Evolutionary conservation across 371 early-diverging fungal genomes (phyloP), one percentile per base, ranked within the genome.

Genomic region (Mortierella sp.): DNA sequence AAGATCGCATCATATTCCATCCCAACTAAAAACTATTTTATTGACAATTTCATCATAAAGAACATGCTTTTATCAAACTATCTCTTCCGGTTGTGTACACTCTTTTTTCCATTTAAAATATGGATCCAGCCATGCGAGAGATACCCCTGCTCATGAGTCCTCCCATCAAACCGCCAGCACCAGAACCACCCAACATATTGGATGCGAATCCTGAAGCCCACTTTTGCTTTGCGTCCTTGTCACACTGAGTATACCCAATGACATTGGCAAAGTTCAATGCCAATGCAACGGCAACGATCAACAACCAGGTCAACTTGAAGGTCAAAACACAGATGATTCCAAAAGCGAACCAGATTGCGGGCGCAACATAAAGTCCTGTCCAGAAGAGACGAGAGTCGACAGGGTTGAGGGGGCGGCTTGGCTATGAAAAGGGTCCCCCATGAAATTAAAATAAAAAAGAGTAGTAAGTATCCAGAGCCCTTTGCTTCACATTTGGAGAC

Each of bases 211-310:
- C 79, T 0, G 64, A 42, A 19, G 79, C 79, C 93, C 93, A 93
- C 75, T 88, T 89, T 70, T 85, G 84, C 79, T 93, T 91, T 10
- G 93, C 93, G 81, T 93, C 96, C 89, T 96, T 96, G 82, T 98
- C 97, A 73, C 98, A 97, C 66, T 93, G 90, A 29, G 95, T 93
- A 75, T 97, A 98, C n/a, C 98, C 98, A 73, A 95, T 85, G 37
- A 97, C 91, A 72, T 98, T 98, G 45, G 98, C 96, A 62, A 89
- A 83, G 77, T 92, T 95, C 73, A 98, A 83, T 1, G 90, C 75
- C 34, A 98, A 82, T 0, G 97, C 98, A 13, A 98, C 92, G 8
- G 90, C 89, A 0, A 95, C 93, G 68, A 97, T 92, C 26, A 96
- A 86, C 34, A 96, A 82, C 96, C 97, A 97, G 42, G 88, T 88